phyloP scores from a whole-genome alignment of 768 basidiomycete genomes.

The Russula olivacea region DNA sequence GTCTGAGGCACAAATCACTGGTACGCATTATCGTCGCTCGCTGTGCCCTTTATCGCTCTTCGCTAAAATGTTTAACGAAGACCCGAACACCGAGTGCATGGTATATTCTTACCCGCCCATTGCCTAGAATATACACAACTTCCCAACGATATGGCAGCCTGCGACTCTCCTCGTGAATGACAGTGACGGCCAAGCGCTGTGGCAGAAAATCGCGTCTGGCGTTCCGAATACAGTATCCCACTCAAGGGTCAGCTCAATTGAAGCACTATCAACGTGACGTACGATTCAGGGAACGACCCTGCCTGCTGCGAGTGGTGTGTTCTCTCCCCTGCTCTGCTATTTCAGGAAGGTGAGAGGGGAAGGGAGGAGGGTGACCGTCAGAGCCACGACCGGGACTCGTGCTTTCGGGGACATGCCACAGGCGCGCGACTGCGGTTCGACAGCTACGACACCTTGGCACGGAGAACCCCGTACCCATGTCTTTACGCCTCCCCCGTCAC shows the following conservation, averaged over 20 bases:
- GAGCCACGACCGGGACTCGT: not conserved
- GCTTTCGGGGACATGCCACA: not conserved
- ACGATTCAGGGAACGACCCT: conserved; percentile 20
- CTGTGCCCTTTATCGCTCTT: not conserved
- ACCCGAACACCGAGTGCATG: conserved; percentile 19
- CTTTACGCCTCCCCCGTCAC: not conserved
- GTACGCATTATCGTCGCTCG: not conserved
- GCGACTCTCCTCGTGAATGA: conserved; percentile 20
- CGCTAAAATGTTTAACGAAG: not conserved
- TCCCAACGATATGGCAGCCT: conserved; percentile 16
- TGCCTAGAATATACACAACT: not conserved
- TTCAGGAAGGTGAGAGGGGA: not conserved
- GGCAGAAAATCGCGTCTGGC: conserved; percentile 37
- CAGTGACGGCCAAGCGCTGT: conserved; percentile 32
- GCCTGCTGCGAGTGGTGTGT: conserved; percentile 20
- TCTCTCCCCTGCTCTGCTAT: not conserved
- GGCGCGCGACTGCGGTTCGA: no score
- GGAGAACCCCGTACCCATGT: not conserved
- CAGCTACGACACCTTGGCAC: not conserved
- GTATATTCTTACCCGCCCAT: conserved; percentile 18
- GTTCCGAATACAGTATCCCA: conserved; percentile 47
- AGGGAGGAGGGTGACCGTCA: not conserved
- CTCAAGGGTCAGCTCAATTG: conserved; percentile 31
- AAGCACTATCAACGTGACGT: conserved; percentile 1
- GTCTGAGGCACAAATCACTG: conserved; percentile 20